Percentiles rank a stretch among this genome's conserved stretches.
Evolutionary conservation across 2,329 filamentous ascomycete species (phyloP).

Genomic region (Colletotrichum trifolii): DNA sequence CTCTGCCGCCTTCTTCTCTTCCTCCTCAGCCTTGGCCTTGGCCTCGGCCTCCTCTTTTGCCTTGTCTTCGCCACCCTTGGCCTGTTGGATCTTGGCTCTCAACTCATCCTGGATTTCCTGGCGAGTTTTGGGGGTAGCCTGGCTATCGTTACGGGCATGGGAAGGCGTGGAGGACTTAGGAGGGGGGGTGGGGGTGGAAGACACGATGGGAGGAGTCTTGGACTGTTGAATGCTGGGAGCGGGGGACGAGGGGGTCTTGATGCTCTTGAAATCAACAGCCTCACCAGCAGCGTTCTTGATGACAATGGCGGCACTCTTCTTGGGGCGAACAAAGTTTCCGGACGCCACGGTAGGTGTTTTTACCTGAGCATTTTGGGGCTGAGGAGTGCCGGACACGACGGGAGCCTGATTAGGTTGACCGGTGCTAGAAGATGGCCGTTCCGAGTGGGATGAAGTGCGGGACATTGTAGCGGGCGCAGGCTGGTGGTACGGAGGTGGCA

Average conservation of each 20-base stretch:
- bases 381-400: conserved; percentile 69
- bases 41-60: conserved; percentile 49
- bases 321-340: conserved; percentile 61
- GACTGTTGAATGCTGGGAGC: conserved; percentile 64
- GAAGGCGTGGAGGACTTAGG: conserved; percentile 78
- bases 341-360: conserved; percentile 55
- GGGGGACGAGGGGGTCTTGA: conserved; percentile 68
- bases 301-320: conserved; percentile 79
- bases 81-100: conserved; percentile 79
- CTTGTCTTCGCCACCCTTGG: conserved; percentile 52
- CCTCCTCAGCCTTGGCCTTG: conserved; percentile 52
- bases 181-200: conserved; percentile 82
- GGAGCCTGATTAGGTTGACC: conserved; percentile 68
- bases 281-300: conserved; percentile 89
- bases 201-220: conserved; percentile 76
- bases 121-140: conserved; percentile 73
- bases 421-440: conserved; percentile 72
- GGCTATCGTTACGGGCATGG: conserved; percentile 78
- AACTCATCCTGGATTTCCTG: conserved; percentile 88
- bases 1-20: conserved; percentile 45
- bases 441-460: conserved; percentile 83
- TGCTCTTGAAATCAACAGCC: conserved; percentile 71
- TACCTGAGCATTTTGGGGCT: conserved; percentile 71
- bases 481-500: conserved; percentile 51
- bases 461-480: conserved; percentile 74